Evolutionary conservation across 164 flowering plant genomes (phyloP).

Genomic region (Echeveria elegans): DNA sequence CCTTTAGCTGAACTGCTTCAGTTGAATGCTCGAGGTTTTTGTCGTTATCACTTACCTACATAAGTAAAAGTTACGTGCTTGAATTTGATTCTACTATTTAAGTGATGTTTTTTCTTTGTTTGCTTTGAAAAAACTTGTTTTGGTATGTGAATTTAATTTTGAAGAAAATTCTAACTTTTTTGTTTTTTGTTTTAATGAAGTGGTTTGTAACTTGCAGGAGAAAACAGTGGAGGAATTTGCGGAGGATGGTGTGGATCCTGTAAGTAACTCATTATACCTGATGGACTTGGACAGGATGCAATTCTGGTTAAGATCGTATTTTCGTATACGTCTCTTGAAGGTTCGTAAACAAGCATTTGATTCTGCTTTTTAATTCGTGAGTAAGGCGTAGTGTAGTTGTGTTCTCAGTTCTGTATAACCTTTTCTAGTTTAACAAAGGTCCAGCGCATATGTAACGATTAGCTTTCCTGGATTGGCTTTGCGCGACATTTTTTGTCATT

Average conservation of each 20-base stretch:
- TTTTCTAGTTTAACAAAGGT: neutral
- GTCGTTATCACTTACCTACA: too few species aligned
- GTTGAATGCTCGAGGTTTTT: too few species aligned
- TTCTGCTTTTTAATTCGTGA: neutral
- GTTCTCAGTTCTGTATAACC: too few species aligned
- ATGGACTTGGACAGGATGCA: conserved; percentile 83
- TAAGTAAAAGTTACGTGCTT: too few species aligned
- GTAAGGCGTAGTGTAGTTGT: neutral
- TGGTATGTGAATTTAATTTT: too few species aligned
- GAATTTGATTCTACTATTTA: too few species aligned
- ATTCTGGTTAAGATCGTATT: conserved; percentile 79
- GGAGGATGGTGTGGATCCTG: conserved; percentile 50
- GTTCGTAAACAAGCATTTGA: conserved; percentile 19
- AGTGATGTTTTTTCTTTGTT: too few species aligned
- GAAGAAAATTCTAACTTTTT: too few species aligned
- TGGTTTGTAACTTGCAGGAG: conserved; percentile 35
- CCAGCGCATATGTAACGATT: neutral
- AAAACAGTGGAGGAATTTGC: conserved; percentile 57
- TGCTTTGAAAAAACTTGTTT: too few species aligned
- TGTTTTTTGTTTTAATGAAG: neutral
- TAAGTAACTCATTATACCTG: conserved; percentile 69
- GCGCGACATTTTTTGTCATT: neutral
- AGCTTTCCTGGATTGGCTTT: neutral
- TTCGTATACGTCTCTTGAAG: conserved; percentile 80
- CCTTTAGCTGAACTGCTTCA: too few species aligned